Conservation (phyloP, 148 eudicot species). For the Mesembryanthemum crystallinum region DNA sequence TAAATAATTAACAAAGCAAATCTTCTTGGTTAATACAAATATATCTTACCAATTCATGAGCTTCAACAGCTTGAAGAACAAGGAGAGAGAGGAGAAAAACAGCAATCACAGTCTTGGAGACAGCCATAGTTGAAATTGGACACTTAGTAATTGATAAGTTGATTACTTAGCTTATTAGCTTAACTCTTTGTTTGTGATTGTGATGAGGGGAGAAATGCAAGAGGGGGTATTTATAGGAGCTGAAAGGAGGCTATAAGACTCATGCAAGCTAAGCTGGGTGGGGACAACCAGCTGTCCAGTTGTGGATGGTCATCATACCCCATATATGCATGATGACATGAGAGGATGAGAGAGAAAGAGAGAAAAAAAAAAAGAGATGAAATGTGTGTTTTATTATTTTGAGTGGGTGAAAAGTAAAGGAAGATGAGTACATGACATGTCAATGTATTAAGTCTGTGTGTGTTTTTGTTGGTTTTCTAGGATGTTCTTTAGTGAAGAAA, state of each 20-base stretch:
- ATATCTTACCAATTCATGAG: conserved; percentile 24
- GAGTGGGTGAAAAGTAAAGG: conserved; percentile 26
- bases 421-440: neutral
- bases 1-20: too few relatives aligned
- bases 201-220: neutral
- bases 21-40: too few relatives aligned
- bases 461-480: neutral
- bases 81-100: conserved; percentile 31
- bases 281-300: neutral
- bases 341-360: neutral
- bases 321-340: neutral
- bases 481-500: conserved; percentile 9
- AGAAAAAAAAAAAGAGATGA: too few relatives aligned
- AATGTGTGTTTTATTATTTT: neutral
- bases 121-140: conserved; percentile 21
- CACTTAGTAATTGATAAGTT: too few relatives aligned
- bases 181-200: neutral
- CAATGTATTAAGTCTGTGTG: neutral
- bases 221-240: neutral
- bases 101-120: conserved; percentile 25
- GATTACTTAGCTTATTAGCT: too few relatives aligned
- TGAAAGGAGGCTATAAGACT: too few relatives aligned
- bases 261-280: too few relatives aligned
- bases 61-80: conserved; percentile 27
- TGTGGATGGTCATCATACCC: conserved; percentile 13